Evolutionary conservation across 2,329 filamentous ascomycete genomes (phyloP).

Genomic region (Incumbomyces delicatus): DNA sequence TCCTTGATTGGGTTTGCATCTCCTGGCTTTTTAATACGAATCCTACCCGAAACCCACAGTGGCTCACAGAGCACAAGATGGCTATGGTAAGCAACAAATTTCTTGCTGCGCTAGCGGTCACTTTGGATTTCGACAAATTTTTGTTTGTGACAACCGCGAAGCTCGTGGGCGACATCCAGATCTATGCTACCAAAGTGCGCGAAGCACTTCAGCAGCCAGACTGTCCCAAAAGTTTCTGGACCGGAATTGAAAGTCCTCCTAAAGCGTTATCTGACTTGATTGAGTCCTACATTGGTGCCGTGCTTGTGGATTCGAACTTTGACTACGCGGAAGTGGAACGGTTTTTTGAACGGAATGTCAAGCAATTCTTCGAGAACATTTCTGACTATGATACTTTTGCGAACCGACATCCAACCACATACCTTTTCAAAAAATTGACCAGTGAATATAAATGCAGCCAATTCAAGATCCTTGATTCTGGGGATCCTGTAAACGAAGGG

Average conservation of each 20-base stretch:
- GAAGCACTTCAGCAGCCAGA: slow-evolving; percentile 27
- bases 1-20: slow-evolving; percentile 78
- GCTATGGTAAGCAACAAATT: slow-evolving; percentile 99
- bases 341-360: slow-evolving; percentile 70
- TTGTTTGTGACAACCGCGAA: slow-evolving; percentile 38
- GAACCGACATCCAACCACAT: slow-evolving; percentile 74
- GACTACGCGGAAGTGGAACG: slow-evolving; percentile 60
- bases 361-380: slow-evolving; percentile 78
- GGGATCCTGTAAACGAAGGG: not conserved
- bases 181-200: slow-evolving; percentile 28
- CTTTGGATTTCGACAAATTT: slow-evolving; percentile 66
- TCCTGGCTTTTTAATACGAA: slow-evolving; percentile 70
- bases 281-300: slow-evolving; percentile 78
- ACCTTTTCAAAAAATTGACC: slow-evolving; percentile 55
- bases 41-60: slow-evolving; percentile 77
- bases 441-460: slow-evolving; percentile 56
- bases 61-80: slow-evolving; percentile 98
- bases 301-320: slow-evolving; percentile 84
- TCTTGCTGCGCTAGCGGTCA: slow-evolving; percentile 68
- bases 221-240: slow-evolving; percentile 34
- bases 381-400: slow-evolving; percentile 77
- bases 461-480: slow-evolving; percentile 36
- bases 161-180: slow-evolving; percentile 29
- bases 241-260: slow-evolving; percentile 28
- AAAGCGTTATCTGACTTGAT: slow-evolving; percentile 71